These are phyloP conservation scores for Scalesia atractyloides DNA, from an alignment of 129 eudicot species.

Conservation along the genomic window DNA sequence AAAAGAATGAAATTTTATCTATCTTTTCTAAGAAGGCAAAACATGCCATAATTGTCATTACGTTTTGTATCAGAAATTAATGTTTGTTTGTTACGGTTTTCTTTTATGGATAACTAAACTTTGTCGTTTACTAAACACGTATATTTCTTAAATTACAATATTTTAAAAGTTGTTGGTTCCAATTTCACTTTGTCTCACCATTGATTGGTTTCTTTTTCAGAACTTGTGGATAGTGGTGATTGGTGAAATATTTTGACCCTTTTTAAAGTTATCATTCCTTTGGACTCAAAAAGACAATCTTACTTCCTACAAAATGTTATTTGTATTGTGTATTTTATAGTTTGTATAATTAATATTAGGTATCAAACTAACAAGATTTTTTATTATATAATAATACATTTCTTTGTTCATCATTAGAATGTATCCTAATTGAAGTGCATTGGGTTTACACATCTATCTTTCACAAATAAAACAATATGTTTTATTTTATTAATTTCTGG, in stretches of 20 bases:
- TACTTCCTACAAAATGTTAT: neutral
- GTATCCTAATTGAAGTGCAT: too few relatives aligned
- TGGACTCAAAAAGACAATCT: neutral
- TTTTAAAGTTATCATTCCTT: constrained; percentile 10
- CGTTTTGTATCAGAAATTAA: neutral
- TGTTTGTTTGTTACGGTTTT: constrained; percentile 4
- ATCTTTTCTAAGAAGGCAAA: constrained; percentile 18
- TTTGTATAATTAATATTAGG: too few relatives aligned
- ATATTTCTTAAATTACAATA: neutral
- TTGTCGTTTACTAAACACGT: neutral
- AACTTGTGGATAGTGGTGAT: neutral
- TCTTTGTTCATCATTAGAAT: too few relatives aligned
- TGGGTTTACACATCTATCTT: too few relatives aligned
- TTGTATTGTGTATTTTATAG: too few relatives aligned
- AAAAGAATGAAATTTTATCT: neutral
- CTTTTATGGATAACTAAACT: neutral
- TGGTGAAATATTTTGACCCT: constrained; percentile 2
- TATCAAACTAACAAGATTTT: too few relatives aligned
- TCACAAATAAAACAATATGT: too few relatives aligned
- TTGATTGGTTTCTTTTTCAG: neutral
- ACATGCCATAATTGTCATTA: constrained; percentile 22
- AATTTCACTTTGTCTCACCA: neutral
- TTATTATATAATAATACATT: too few relatives aligned
- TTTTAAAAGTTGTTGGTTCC: neutral
- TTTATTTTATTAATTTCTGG: too few relatives aligned